Base-by-base conservation (phyloP, 345 rosid species). In the Eucalyptus erythrocorys region DNA sequence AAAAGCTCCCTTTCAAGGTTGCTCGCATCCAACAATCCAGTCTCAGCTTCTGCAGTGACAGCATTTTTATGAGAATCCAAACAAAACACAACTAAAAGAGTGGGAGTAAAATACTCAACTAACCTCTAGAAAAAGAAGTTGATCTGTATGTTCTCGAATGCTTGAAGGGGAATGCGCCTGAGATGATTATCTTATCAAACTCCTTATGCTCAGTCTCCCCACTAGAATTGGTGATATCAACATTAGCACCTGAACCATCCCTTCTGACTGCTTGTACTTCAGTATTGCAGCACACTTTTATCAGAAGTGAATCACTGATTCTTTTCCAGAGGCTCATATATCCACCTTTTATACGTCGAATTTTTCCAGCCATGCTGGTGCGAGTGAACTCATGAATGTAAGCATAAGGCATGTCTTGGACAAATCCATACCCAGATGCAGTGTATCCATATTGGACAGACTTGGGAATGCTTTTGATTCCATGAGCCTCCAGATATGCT, bases 311-410 rank as follows among this genome's bases (percentile, higher is more conserved):
- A 32, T 90, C 87, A 34, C 90, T 84, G 59, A 95, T 87, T 90
- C 90, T 95, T 88, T 91, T 87, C 97, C 97, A 95, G 9, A 95
- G 91, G 55, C 92, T 92, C 48, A 89, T 91, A 64, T 95, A 94
- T 91, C 96, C 97, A 84, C 94, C 95, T 87, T 90, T 94, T 48
- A 95, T 92, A 42, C 96, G 95, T 27, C 93, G 88, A 45, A 95
- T 94, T 90, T 95, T 95, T 80, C 97, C 95, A 15, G 97, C 97
- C 96, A 95, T 95, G 85, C 96, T 94, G 64, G 96, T 95, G 88
- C 95, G 86, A 45, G 94, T 94, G 90, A 95, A 95, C 90, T 95
- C 97, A 68, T 95, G 97, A 61, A 95, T 87, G 87, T 93, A 95
- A 21, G 96, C 95, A 55, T 94, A 94, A 48, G 97, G 94, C 97